These are phyloP conservation scores for Rhinocladiella similis DNA, from an alignment of 2,329 filamentous ascomycete species.

Conservation along the genomic window DNA sequence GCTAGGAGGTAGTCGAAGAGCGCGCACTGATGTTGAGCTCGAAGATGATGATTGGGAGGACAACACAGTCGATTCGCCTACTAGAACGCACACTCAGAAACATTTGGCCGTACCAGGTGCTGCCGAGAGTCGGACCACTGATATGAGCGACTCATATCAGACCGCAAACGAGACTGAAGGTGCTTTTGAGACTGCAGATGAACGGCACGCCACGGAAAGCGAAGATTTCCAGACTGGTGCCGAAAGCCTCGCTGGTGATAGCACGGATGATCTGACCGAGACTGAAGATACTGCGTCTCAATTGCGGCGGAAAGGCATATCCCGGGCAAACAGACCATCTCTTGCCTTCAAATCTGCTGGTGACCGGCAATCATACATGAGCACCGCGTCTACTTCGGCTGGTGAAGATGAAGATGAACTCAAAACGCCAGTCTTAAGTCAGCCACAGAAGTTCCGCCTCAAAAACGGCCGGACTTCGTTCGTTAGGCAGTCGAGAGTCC, in stretches of 20 bases:
- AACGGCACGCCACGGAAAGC: conserved; percentile 77
- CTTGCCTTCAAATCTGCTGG: conserved; percentile 50
- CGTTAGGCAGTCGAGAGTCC: conserved; percentile 56
- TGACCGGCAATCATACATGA: conserved; percentile 71
- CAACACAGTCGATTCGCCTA: conserved; percentile 55
- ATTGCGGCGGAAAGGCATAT: conserved; percentile 33
- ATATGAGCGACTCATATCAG: conserved; percentile 70
- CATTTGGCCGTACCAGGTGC: conserved; percentile 28
- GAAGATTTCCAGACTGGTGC: conserved; percentile 94
- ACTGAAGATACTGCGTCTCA: conserved; percentile 64
- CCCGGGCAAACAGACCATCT: conserved; percentile 39
- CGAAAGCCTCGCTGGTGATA: conserved; percentile 69
- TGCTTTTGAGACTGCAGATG: conserved; percentile 73
- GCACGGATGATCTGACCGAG: conserved; percentile 79
- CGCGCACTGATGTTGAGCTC: conserved; percentile 73
- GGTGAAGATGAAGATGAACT: conserved; percentile 69
- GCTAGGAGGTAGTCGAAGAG: conserved; percentile 72
- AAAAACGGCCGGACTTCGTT: conserved; percentile 66
- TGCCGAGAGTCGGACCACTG: conserved; percentile 37
- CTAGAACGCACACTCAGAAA: conserved; percentile 29
- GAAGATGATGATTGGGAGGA: conserved; percentile 93
- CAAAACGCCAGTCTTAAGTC: conserved; percentile 63
- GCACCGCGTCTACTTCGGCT: conserved; percentile 83
- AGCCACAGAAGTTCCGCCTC: conserved; percentile 70
- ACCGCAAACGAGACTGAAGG: conserved; percentile 75